A percentile compares a stretch with the other conserved stretches of the same genome.
These are phyloP conservation scores for Microascus cirrosus DNA, from an alignment of 2,329 filamentous ascomycete genomes.

Conservation along the genomic window DNA sequence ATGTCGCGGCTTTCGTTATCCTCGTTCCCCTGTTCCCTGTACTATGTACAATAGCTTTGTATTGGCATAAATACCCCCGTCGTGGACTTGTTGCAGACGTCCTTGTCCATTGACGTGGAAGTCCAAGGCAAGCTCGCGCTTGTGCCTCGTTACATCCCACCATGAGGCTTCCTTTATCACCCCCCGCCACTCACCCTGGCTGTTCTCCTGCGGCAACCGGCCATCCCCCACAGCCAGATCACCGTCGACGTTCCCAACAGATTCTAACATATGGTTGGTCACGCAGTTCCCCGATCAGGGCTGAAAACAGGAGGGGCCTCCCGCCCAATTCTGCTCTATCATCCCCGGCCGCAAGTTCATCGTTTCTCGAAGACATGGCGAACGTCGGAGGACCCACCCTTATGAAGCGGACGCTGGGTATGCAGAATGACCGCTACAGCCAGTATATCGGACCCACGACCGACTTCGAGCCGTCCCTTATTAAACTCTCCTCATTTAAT, in stretches of 20 bases:
- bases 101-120: neutral
- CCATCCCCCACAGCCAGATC: constrained; percentile 6
- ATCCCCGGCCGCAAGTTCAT: constrained; percentile 50
- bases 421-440: constrained; percentile 69
- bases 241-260: neutral
- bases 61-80: neutral
- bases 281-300: constrained; percentile 44
- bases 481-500: constrained; percentile 71
- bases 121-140: neutral
- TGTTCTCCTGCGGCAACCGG: constrained; percentile 8
- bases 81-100: neutral
- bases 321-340: constrained; percentile 47
- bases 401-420: constrained; percentile 59
- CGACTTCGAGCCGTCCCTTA: constrained; percentile 73
- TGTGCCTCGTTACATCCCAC: neutral
- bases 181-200: neutral
- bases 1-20: neutral
- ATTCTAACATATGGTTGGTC: constrained; percentile 38
- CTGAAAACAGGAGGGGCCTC: constrained; percentile 38
- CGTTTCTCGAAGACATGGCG: constrained; percentile 58
- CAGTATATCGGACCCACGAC: constrained; percentile 77
- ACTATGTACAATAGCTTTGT: neutral
- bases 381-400: constrained; percentile 56
- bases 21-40: neutral
- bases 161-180: constrained; percentile 2